Base-by-base conservation (phyloP, 192 early-diverging fungal species). In the Diversispora epigaea region DNA sequence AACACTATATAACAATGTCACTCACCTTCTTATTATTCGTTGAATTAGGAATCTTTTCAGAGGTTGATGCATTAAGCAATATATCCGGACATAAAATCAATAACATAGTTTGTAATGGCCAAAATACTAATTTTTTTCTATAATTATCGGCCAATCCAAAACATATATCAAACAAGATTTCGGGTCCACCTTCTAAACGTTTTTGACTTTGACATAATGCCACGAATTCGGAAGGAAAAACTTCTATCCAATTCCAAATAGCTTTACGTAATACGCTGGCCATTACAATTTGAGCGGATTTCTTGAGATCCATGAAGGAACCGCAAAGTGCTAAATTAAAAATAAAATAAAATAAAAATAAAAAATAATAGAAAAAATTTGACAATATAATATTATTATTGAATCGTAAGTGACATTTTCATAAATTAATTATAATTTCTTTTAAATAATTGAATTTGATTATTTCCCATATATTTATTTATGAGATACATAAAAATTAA, bases 241-340 rank as follows among this genome's bases (percentile, higher is more conserved):
- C 86, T 67, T 93, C 90, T 47, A 98, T 96, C 89, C 94, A 98
- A 80, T 91, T 91, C 95, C 95, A 97, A 73, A 98, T 93, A 6
- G 88, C 89, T 39, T 90, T 89, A 21, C 94, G 88, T 65, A 96
- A 83, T 14, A 91, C 86, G 10, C 91, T 84, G 0, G 93, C 91
- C 76, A 91, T 81, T n/a, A 90, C 82, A 15, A 91, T 85, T 68
- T 95, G 95, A 5, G 91, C 89, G 4, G 86, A 80, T 8, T 86
- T 82, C 71, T 90, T 91, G 66, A 94, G 83, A 71, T 84, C 81
- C 44, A 83, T 50, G 76, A 89, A 89, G 3, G 80, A 78, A 17
- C 82, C 73, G 22, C 83, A 82, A 46, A 88, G 61, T 56, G 85
- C 87, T 88, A 75, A 52, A 58, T 1, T 32, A 45, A 52, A 65